phyloP scores from a whole-genome alignment of 768 basidiomycete genomes.

The Boletus tylopilopsis region DNA sequence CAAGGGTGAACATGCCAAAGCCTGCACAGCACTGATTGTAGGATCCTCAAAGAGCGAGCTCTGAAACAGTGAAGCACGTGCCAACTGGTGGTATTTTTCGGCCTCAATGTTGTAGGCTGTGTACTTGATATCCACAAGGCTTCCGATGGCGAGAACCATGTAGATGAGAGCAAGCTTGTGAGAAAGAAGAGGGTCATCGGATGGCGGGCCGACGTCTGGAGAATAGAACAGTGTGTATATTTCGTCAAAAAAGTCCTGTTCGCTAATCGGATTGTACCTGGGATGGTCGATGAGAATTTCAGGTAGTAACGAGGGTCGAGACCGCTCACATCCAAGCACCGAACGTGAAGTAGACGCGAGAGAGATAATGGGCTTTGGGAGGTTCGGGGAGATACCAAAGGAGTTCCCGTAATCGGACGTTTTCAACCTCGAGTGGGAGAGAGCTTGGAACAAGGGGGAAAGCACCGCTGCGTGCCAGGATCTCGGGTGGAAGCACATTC shows the following conservation, averaged over 20 bases:
- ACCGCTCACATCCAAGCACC: slow-evolving; percentile 67
- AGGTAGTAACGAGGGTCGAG: not conserved
- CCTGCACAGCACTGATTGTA: slow-evolving; percentile 63
- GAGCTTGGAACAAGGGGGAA: slow-evolving; percentile 54
- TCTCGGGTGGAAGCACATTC: slow-evolving; percentile 55
- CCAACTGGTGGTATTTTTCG: slow-evolving; percentile 66
- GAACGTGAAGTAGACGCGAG: slow-evolving; percentile 56
- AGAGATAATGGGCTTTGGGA: slow-evolving; percentile 57
- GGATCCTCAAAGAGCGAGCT: slow-evolving; percentile 64
- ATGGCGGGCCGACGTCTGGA: slow-evolving; percentile 37
- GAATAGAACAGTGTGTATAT: slow-evolving; percentile 58
- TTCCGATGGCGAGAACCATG: slow-evolving; percentile 64
- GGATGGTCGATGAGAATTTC: slow-evolving; percentile 3
- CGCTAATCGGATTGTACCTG: slow-evolving; percentile 67
- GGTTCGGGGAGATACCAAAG: slow-evolving; percentile 68
- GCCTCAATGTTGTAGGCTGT: slow-evolving; percentile 63
- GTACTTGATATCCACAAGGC: slow-evolving; percentile 53
- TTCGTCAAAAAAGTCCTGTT: slow-evolving; percentile 57
- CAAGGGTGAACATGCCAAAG: slow-evolving; percentile 45
- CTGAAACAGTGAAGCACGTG: slow-evolving; percentile 61
- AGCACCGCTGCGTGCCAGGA: slow-evolving; percentile 60
- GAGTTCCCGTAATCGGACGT: slow-evolving; percentile 51
- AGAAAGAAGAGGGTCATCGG: slow-evolving; percentile 50
- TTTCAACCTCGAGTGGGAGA: slow-evolving; percentile 37
- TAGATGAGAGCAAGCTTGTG: slow-evolving; percentile 64